Base-by-base conservation (phyloP, 345 rosid species). In the Geranium rotundifolium region DNA sequence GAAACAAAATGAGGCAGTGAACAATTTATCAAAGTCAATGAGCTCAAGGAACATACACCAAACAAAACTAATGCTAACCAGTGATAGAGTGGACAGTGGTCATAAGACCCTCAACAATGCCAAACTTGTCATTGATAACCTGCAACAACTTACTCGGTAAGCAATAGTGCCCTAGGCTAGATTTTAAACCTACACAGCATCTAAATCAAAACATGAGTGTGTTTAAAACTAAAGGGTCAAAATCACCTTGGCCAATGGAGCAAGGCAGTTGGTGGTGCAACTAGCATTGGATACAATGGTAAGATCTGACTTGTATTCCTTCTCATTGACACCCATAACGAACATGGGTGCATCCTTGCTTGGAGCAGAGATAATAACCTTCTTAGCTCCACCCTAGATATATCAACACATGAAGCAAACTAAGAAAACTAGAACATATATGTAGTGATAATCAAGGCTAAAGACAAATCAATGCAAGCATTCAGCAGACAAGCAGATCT, bases 231-330 rank as follows among this genome's bases (percentile, higher is more conserved):
- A 3, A 14, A 46, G 41, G 17, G 10, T 29, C 7, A 31, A 62
- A 52, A 17, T 27, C 20, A 80, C 89, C 85, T 84, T 84, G 46
- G 90, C 90, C 76, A 84, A 75, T 19, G 86, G 87, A 57, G 90
- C 90, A 29, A 85, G 90, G 60, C 90, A 85, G 74, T 85, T 85
- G 63, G 90, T 85, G n/a, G 90, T 85, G 85, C 87, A 85, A 75
- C 90, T 85, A 63, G 87, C 90, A 61, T 85, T 85, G 64, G 87
- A 82, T 49, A 82, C 84, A 49, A 85, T 72, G 58, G 71, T 7
- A 18, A 85, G 78, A 34, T 80, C 84, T 19, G 80, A 17, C 34
- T 73, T 77, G 77, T 80, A 82, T 4, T 78, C 82, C 67, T 82
- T 78, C 74, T 82, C 84, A 55, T 85, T 85, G 67, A 85, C 87